Percentiles rank a stretch among this genome's conserved stretches.
phyloP scores from a whole-genome alignment of 2,329 filamentous ascomycete species.

The Colletotrichum lupini region DNA sequence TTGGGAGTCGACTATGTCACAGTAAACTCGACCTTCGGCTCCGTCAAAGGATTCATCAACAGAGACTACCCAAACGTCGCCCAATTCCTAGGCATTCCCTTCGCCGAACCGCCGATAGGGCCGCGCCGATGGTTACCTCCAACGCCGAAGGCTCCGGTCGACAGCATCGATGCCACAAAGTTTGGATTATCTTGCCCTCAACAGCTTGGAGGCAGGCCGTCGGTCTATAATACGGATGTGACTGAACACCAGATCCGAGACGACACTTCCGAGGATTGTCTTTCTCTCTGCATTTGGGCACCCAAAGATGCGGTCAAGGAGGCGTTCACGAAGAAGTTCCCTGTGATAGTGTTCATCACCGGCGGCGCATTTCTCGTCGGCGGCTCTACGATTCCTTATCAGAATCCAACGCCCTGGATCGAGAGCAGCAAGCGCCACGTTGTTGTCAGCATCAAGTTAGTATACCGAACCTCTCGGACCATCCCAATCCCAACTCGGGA shows the following conservation, averaged over 20 bases:
- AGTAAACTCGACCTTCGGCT: not conserved
- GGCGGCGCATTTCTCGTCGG: no score
- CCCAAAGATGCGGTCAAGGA: no score
- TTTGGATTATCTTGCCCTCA: not conserved
- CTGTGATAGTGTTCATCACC: no score
- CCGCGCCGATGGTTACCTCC: slow-evolving; percentile 1
- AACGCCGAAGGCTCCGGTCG: no score
- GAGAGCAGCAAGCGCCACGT: no score
- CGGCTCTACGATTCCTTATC: no score
- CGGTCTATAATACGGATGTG: slow-evolving; percentile 1
- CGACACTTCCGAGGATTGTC: not conserved
- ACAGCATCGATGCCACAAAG: not conserved
- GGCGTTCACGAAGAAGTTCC: no score
- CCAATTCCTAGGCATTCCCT: not conserved
- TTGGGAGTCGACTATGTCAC: not conserved
- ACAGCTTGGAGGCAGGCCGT: not conserved
- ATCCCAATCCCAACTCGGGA: no score
- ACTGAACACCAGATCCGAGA: slow-evolving; percentile 2
- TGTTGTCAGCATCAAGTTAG: no score
- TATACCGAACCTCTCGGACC: no score
- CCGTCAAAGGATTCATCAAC: not conserved
- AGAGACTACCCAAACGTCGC: not conserved
- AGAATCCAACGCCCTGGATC: no score
- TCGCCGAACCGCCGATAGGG: slow-evolving; percentile 1
- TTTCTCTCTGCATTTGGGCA: no score